A percentile compares a stretch with the other conserved stretches of the same genome.
These are phyloP conservation scores for Dillenia turbinata DNA, from an alignment of 164 flowering plant genomes.

Conservation along the genomic window DNA sequence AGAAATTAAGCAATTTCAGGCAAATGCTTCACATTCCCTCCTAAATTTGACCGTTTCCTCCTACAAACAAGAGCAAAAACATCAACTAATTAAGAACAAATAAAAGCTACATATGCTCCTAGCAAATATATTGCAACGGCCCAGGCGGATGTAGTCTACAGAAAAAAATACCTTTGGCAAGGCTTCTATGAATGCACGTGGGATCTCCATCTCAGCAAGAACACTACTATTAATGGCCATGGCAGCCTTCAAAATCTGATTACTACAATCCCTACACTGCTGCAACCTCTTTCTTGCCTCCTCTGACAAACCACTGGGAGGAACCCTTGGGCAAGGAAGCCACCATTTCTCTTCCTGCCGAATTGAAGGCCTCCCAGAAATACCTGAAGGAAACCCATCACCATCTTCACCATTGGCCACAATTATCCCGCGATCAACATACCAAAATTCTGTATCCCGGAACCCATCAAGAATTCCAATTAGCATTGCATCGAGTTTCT, in stretches of 20 bases:
- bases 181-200: constrained; percentile 44
- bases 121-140: no score
- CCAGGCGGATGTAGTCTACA: no score
- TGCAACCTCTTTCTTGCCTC: constrained; percentile 57
- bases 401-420: neutral
- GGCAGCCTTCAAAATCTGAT: constrained; percentile 68
- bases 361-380: constrained; percentile 47
- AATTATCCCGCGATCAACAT: constrained; percentile 24
- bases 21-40: no score
- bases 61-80: no score
- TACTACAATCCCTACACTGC: constrained; percentile 54
- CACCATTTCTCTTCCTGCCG: constrained; percentile 84
- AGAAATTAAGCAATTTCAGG: no score
- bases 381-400: constrained; percentile 20
- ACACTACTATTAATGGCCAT: constrained; percentile 64
- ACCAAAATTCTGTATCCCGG: constrained; percentile 41
- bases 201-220: constrained; percentile 21
- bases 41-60: no score
- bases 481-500: constrained; percentile 4
- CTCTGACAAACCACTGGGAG: constrained; percentile 50
- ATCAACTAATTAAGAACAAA: no score
- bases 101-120: no score
- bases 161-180: constrained; percentile 52
- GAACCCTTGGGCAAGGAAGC: constrained; percentile 65
- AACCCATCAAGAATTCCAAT: no score